Base-by-base conservation (phyloP, 2,329 filamentous ascomycete species). In the Paraphaeosphaeria sporulosa region DNA sequence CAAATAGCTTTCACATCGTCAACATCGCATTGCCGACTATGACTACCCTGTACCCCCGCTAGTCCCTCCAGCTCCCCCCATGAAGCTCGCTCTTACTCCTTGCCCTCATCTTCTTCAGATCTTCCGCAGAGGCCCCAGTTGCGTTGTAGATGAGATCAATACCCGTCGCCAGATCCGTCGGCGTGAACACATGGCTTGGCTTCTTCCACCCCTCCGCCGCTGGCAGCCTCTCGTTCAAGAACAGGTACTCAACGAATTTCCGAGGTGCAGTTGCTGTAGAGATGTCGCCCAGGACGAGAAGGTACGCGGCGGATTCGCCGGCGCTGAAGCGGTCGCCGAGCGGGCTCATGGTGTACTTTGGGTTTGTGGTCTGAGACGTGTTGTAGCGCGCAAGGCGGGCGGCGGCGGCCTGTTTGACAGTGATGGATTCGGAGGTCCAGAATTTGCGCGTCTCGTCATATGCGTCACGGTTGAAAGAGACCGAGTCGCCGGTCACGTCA, bases 391-490 rank as follows among this genome's bases (percentile, higher is more conserved):
- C 78, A 0, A 81, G 40, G 55, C 82, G 80, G 61, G 77, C 76
- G 58, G 80, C 81, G 62, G 83, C 82, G 1, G 82, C 69, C 71
- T 79, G 79, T 3, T 79, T 58, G 1, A 79, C 69, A 23, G 78
- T 72, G 55, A 86, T 67, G 40, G 74, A 68, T 3, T 75, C 65
- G 0, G 56, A 70, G 0, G 77, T 80, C 80, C 82, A 86, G 70
- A 80, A 85, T 3, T 66, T 59, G 40, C 64, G 74, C 0, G 81
- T 81, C 59, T 80, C 71, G 44, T 81, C 78, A 68, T 85, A 86
- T 64, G 85, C 68, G 8, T 77, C 80, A 34, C 79, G 70, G 71
- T 86, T 84, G 77, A 86, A 86, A 60, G 78, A 58, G 64, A 82
- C 27, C 0, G 58, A 77, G 63, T 81, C 81, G 69, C 81, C 79